phyloP scores from a whole-genome alignment of 768 basidiomycete species.

The Amanita pseudoporphyria region DNA sequence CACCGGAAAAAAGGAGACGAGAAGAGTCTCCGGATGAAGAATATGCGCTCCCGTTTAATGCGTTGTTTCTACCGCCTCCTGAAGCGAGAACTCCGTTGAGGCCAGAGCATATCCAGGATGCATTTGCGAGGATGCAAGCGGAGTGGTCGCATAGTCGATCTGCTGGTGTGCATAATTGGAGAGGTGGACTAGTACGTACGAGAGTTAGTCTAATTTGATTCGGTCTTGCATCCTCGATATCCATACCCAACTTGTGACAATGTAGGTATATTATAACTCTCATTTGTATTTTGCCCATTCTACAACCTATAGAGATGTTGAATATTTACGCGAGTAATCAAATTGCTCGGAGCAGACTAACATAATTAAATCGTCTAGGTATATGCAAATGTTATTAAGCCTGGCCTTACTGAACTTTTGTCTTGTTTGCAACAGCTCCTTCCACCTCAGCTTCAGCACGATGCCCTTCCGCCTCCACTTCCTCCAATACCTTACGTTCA shows the following conservation, averaged over 20 bases:
- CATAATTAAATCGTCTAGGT: neutral
- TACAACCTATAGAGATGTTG: constrained; percentile 16
- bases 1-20: constrained; percentile 43
- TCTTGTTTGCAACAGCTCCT: constrained; percentile 4
- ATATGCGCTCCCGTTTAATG: constrained; percentile 55
- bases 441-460: constrained; percentile 54
- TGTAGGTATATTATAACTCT: constrained; percentile 14
- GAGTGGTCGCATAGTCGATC: constrained; percentile 76
- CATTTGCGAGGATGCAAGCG: constrained; percentile 82
- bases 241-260: neutral
- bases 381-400: neutral
- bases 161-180: constrained; percentile 85
- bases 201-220: constrained; percentile 66
- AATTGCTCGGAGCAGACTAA: neutral
- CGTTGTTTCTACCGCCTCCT: constrained; percentile 73
- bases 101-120: constrained; percentile 86
- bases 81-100: constrained; percentile 71
- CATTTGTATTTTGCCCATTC: constrained; percentile 13
- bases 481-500: constrained; percentile 53
- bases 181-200: constrained; percentile 75
- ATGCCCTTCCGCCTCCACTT: constrained; percentile 68
- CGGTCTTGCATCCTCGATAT: neutral
- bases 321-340: neutral
- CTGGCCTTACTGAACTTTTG: constrained; percentile 9
- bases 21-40: constrained; percentile 60